Base-by-base conservation (phyloP, 2,329 filamentous ascomycete species). In the Remersonia thermophila region DNA sequence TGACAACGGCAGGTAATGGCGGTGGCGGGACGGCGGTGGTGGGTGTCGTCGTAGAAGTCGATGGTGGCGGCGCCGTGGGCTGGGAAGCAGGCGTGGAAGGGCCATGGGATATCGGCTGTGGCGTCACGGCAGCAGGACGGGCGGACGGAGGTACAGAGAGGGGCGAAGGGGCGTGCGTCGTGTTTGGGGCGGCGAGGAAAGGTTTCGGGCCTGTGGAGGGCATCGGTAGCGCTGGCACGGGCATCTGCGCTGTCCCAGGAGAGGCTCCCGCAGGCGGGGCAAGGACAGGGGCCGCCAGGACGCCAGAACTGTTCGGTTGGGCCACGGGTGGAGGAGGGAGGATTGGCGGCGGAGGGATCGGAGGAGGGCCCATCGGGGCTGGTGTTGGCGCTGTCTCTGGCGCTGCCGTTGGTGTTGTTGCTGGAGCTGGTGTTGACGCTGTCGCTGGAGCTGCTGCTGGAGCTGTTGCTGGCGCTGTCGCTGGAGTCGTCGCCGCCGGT, bases 281-380 rank as follows among this genome's bases (percentile, higher is more conserved):
- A 3, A 55, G 49, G 16, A 54, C 40, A 10, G 51, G 50, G 3
- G 48, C 46, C 3, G 47, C 51, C 25, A 55, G 41, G 12, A 52
- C 47, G 7, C 48, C 45, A 12, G 45, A 41, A 8, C 37, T 36
- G 15, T 30, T 29, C 11, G 42, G 36, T 25, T 38, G 48, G 2
- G 27, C 30, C 3, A 47, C 47, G n/a, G 42, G 44, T 7, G 43
- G 46, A 9, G 47, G 41, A 9, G 47, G 41, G 20, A 44, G 47
- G 4, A 47, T 41, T 8, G 44, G 46, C 10, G 47, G 41, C 9
- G 47, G 41, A 25, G 44, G 47, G 4, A 47, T 41, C 9, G 44
- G 40, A 4, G 48, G 46, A 20, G 45, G 46, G 2, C 45, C 45
- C 39, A 50, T 48, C 10, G 38, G 31, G 11, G 36, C 31, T 18